Evolutionary conservation across 768 basidiomycete genomes (phyloP).

Genomic region (Fibroporia radiculosa): DNA sequence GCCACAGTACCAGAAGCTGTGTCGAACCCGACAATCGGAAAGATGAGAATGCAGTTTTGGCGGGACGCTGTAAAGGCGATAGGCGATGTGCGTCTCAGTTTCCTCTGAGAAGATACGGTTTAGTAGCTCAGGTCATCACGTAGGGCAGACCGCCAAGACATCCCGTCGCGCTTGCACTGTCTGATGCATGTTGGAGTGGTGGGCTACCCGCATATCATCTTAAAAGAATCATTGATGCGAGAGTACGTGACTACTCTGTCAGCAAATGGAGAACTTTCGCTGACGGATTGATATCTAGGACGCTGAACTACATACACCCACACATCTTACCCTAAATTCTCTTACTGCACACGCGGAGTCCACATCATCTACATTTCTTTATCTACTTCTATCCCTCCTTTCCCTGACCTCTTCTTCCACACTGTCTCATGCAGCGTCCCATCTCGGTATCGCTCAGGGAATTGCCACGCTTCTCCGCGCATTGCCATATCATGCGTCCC

Average conservation of each 20-base stretch:
- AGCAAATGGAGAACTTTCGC: no score
- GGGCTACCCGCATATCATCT: slow-evolving; percentile 68
- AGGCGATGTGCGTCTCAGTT: slow-evolving; percentile 41
- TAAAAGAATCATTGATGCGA: slow-evolving; percentile 76
- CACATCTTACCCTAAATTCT: slow-evolving; percentile 60
- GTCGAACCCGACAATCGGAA: slow-evolving; percentile 66
- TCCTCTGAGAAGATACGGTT: neutral
- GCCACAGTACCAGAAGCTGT: slow-evolving; percentile 72
- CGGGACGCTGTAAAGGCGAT: slow-evolving; percentile 68
- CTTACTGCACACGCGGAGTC: slow-evolving; percentile 71
- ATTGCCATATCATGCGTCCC: slow-evolving; percentile 68
- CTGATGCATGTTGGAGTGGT: slow-evolving; percentile 41
- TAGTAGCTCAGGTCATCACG: slow-evolving; percentile 15
- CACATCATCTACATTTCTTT: slow-evolving; percentile 71
- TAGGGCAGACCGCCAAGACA: slow-evolving; percentile 74
- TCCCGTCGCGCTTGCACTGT: slow-evolving; percentile 70
- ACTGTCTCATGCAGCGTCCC: slow-evolving; percentile 72
- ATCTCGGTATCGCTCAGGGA: slow-evolving; percentile 70
- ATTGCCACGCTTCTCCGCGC: slow-evolving; percentile 66
- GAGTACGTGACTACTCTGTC: slow-evolving; percentile 51
- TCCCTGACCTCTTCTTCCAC: slow-evolving; percentile 42
- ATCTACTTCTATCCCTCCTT: slow-evolving; percentile 65
- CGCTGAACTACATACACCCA: slow-evolving; percentile 42
- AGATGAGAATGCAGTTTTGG: slow-evolving; percentile 86
- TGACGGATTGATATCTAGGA: no score